phyloP scores from a whole-genome alignment of 1,139 yeast genomes.

The Pichia sp. region DNA sequence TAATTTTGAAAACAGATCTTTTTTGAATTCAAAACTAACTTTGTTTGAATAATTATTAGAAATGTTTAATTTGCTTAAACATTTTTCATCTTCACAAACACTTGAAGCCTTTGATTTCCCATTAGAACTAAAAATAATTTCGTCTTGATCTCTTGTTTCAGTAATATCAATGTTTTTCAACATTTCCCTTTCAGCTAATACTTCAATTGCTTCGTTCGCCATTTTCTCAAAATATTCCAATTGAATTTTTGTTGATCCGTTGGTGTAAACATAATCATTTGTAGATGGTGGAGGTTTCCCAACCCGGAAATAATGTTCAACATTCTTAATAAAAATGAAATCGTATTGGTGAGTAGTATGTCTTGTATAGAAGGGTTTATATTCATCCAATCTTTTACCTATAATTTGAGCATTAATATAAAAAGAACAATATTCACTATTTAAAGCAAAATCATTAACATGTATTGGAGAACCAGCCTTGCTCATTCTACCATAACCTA shows the following conservation, averaged over 20 bases:
- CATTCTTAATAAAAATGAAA: conserved; percentile 20
- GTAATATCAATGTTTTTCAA: conserved; percentile 17
- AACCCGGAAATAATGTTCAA: conserved; percentile 20
- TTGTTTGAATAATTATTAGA: neutral
- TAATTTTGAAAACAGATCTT: conserved; percentile 13
- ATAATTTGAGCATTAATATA: conserved; percentile 22
- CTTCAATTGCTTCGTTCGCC: conserved; percentile 12
- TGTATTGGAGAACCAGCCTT: conserved; percentile 31
- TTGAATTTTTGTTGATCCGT: conserved; percentile 15
- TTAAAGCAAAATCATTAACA: conserved; percentile 26
- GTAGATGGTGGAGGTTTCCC: conserved; percentile 6
- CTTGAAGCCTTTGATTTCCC: conserved; percentile 7
- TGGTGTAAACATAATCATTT: conserved; percentile 7
- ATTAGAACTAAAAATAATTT: conserved; percentile 12
- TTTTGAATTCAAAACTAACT: conserved; percentile 1
- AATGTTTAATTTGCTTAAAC: neutral
- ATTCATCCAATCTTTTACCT: conserved; percentile 20
- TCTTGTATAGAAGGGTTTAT: conserved; percentile 16
- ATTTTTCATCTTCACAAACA: neutral
- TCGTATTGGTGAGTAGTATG: conserved; percentile 18
- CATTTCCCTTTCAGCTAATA: conserved; percentile 13
- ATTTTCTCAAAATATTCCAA: conserved; percentile 14
- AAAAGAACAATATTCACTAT: conserved; percentile 21
- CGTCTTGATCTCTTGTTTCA: conserved; percentile 13
- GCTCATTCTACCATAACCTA: conserved; percentile 36